Conservation (phyloP, 2,329 filamentous ascomycete genomes). For the Ophiocordyceps camponoti-saundersi region DNA sequence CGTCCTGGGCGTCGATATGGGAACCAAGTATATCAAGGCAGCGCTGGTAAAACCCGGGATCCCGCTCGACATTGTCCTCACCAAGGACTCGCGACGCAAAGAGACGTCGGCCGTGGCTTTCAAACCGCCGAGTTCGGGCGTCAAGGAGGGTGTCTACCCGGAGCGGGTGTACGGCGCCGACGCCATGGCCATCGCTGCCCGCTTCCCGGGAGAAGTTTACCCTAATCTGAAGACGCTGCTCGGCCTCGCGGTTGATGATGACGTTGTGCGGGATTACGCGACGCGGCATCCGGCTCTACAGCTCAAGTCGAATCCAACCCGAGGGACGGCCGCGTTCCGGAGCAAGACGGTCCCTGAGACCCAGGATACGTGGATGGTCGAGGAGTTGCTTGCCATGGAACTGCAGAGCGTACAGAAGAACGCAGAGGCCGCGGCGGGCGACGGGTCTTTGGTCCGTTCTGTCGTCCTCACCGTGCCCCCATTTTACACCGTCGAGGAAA, state of each 20-base stretch:
- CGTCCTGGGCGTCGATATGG: slow-evolving; percentile 83
- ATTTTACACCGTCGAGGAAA: slow-evolving; percentile 84
- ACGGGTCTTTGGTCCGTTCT: slow-evolving; percentile 57
- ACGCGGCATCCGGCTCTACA: slow-evolving; percentile 64
- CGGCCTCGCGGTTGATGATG: slow-evolving; percentile 48
- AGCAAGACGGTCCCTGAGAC: slow-evolving; percentile 48
- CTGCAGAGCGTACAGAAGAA: slow-evolving; percentile 82
- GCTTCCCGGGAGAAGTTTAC: slow-evolving; percentile 88
- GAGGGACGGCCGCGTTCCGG: slow-evolving; percentile 65
- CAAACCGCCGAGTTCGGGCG: slow-evolving; percentile 59
- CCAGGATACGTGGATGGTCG: slow-evolving; percentile 58
- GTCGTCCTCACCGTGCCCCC: slow-evolving; percentile 78
- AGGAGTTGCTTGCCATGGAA: slow-evolving; percentile 93
- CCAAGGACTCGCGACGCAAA: slow-evolving; percentile 94
- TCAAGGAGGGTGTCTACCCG: slow-evolving; percentile 52
- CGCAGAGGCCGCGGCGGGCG: slow-evolving; percentile 67
- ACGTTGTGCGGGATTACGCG: slow-evolving; percentile 52
- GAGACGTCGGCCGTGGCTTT: slow-evolving; percentile 83
- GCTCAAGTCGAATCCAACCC: slow-evolving; percentile 39
- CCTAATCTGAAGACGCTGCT: slow-evolving; percentile 83
- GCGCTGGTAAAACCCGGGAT: slow-evolving; percentile 91
- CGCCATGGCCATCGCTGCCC: slow-evolving; percentile 68
- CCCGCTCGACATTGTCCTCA: slow-evolving; percentile 92
- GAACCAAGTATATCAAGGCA: slow-evolving; percentile 94
- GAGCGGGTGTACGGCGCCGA: slow-evolving; percentile 87